Percentiles rank a stretch among this genome's conserved stretches.
These are phyloP conservation scores for Dissophora ornata DNA, from an alignment of 192 early-diverging fungal genomes.

Conservation along the genomic window DNA sequence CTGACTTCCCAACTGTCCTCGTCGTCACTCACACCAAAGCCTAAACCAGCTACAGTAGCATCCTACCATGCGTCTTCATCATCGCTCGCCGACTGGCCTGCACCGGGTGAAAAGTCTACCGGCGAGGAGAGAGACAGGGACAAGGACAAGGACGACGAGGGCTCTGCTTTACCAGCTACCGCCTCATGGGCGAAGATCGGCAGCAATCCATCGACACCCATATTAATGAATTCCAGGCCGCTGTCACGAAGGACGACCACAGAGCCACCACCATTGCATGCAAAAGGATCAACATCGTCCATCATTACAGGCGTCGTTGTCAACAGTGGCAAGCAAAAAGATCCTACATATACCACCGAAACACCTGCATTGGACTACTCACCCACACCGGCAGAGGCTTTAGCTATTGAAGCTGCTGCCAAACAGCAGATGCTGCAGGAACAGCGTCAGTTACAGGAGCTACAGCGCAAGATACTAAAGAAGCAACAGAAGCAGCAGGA, in stretches of 20 bases:
- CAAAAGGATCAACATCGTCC: slow-evolving; percentile 46
- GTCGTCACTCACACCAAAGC: slow-evolving; percentile 20
- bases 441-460: slow-evolving; percentile 34
- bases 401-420: slow-evolving; percentile 46
- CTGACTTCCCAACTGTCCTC: slow-evolving; percentile 31
- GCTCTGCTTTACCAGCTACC: slow-evolving; percentile 67
- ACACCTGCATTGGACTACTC: slow-evolving; percentile 27
- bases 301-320: slow-evolving; percentile 51
- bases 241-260: slow-evolving; percentile 27
- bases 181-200: slow-evolving; percentile 68
- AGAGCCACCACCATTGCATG: slow-evolving; percentile 42
- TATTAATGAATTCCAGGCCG: slow-evolving; percentile 26
- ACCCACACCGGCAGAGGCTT: slow-evolving; percentile 47
- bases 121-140: slow-evolving; percentile 33
- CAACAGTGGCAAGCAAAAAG: slow-evolving; percentile 42
- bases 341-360: background rate
- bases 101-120: slow-evolving; percentile 35
- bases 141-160: slow-evolving; percentile 54
- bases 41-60: slow-evolving; percentile 31
- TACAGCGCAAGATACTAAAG: slow-evolving; percentile 20
- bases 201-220: slow-evolving; percentile 52
- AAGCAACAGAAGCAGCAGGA: slow-evolving; percentile 30
- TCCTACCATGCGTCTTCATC: slow-evolving; percentile 29
- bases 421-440: slow-evolving; percentile 51
- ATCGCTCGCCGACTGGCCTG: slow-evolving; percentile 44